Evolutionary conservation across 2,329 filamentous ascomycete species (phyloP), one percentile per base, ranked within the genome.

Genomic region (Paramyrothecium sp.): DNA sequence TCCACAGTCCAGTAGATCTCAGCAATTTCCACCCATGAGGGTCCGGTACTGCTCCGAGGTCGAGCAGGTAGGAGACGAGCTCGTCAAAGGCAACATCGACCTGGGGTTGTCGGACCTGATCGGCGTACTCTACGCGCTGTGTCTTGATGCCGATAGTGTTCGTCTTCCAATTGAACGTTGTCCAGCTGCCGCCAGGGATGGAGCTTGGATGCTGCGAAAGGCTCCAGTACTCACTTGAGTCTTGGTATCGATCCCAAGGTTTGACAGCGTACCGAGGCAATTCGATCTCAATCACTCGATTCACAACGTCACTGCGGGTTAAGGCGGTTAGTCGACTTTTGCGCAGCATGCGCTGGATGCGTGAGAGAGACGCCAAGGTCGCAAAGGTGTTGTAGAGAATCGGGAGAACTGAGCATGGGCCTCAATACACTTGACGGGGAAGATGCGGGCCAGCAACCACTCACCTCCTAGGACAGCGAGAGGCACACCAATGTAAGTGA

Each of bases 371-470:
- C 16, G 83, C 73, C 23, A 88, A 78, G 3, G 84, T 87, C 23
- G 81, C 78, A 54, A 84, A 73, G 20, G 82, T 87, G 65, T 88
- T 89, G 73, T 88, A 89, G 48, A 89, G 75, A 53, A 89, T 89
- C 0, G 86, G 86, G 7, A 88, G 75, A 21, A 88, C 81, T 51
- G 49, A 11, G 26, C 26, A 30, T 5, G 26, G 26, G 26, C 10
- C 26, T 30, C 26, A 30, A 10, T 10, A 10, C 4, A 47, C 3
- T n/a, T 51, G 19, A 19, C 41, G 22, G 34, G 21, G 10, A 17
- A 3, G 49, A 20, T 12, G n/a, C 7, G 7, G 7, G 13, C 44
- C 21, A 49, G 4, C 41, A 46, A 26, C 11, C 8, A 33, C 59
- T 7, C 62, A 69, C 67, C 67, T 48, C 82, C 83, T 2, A 87